Percentiles rank a stretch among this genome's conserved stretches.
These are phyloP conservation scores for Oligophagozyma castellii DNA, from an alignment of 1,139 yeast genomes.

Conservation along the genomic window DNA sequence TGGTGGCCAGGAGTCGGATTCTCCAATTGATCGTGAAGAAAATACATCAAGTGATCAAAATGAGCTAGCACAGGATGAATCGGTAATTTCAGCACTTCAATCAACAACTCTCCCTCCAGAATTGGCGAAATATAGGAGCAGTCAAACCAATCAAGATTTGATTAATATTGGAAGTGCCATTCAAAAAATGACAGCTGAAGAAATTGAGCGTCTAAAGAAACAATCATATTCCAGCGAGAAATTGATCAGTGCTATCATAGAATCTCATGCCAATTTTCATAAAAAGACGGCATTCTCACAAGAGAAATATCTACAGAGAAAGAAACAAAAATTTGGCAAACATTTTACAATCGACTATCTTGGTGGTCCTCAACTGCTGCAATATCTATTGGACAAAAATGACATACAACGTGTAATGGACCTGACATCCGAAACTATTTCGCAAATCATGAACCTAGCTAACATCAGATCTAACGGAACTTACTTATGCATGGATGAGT, in stretches of 20 bases:
- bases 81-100: too few relatives aligned
- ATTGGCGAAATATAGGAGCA: constrained; percentile 27
- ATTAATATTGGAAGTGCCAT: constrained; percentile 61
- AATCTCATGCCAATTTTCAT: constrained; percentile 75
- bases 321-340: constrained; percentile 80
- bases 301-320: constrained; percentile 80
- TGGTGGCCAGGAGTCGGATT: constrained; percentile 11
- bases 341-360: constrained; percentile 72
- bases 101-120: constrained; percentile 11
- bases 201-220: constrained; percentile 67
- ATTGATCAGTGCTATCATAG: constrained; percentile 69
- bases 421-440: constrained; percentile 72
- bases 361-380: constrained; percentile 62
- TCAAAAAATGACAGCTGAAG: constrained; percentile 60
- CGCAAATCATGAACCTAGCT: constrained; percentile 59
- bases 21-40: constrained; percentile 1
- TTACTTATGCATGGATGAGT: constrained; percentile 79
- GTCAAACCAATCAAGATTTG: constrained; percentile 58
- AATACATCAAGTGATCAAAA: constrained; percentile 5
- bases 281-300: constrained; percentile 84
- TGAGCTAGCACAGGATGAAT: constrained; percentile 21
- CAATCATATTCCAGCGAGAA: constrained; percentile 63
- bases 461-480: constrained; percentile 83
- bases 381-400: constrained; percentile 56
- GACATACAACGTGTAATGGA: constrained; percentile 67